These are phyloP conservation scores for Artemisia princeps DNA, from an alignment of 140 eudicot genomes.

Conservation along the genomic window DNA sequence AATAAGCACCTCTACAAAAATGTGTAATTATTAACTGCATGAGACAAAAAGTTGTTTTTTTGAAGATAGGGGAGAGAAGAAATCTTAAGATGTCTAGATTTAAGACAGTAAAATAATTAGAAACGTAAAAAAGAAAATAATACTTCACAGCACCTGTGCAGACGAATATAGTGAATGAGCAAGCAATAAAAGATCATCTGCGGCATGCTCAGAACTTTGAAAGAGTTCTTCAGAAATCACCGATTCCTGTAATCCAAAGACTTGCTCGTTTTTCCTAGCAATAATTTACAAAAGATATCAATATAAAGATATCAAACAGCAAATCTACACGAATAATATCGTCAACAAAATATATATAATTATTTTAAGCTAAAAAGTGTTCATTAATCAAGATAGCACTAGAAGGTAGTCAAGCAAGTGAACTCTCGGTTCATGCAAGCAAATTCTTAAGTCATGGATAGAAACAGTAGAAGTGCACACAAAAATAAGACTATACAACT, in stretches of 20 bases:
- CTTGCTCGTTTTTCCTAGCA: slow-evolving; percentile 47
- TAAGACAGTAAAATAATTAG: not conserved
- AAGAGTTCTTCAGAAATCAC: slow-evolving; percentile 71
- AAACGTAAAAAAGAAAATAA: not conserved
- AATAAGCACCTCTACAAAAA: too few species aligned
- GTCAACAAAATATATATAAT: too few species aligned
- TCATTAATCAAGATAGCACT: not conserved
- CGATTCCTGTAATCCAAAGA: slow-evolving; percentile 66
- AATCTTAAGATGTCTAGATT: too few species aligned
- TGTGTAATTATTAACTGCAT: too few species aligned
- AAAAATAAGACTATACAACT: not conserved
- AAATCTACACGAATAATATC: not conserved
- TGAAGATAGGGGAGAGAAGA: too few species aligned
- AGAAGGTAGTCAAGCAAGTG: slow-evolving; percentile 6
- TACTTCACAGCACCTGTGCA: slow-evolving; percentile 49
- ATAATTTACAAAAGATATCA: slow-evolving; percentile 9
- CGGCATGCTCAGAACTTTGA: slow-evolving; percentile 70
- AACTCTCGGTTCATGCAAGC: slow-evolving; percentile 13
- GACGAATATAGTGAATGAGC: slow-evolving; percentile 61
- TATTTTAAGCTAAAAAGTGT: not conserved
- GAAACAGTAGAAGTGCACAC: slow-evolving; percentile 1
- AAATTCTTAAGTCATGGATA: slow-evolving; percentile 10
- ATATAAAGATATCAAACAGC: too few species aligned
- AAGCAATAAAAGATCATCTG: slow-evolving; percentile 79
- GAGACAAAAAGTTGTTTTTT: too few species aligned